These are phyloP conservation scores for Danielia oregonensis DNA, from an alignment of 805 yeast species.

Conservation along the genomic window DNA sequence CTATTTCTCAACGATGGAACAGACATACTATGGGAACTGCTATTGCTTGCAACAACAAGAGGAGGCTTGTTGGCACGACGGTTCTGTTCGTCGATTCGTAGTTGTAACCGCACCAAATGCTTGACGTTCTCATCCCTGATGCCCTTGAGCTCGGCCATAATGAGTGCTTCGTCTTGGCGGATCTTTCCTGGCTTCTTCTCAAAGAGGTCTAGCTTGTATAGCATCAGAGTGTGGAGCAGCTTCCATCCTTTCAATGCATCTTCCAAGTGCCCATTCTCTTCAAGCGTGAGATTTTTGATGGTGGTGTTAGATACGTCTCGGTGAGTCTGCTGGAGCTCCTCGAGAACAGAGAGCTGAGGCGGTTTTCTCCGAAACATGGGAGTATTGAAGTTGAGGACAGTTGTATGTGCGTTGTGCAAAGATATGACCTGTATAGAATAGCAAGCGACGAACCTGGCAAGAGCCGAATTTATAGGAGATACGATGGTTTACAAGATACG, in stretches of 20 bases:
- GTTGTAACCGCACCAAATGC: constrained; percentile 39
- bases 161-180: constrained; percentile 11
- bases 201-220: constrained; percentile 53
- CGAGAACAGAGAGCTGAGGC: constrained; percentile 46
- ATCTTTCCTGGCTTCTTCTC: constrained; percentile 36
- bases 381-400: not conserved
- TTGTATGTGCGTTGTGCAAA: too few species aligned
- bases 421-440: too few species aligned
- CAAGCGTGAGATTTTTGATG: constrained; percentile 53
- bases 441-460: too few species aligned
- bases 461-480: too few species aligned
- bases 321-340: constrained; percentile 57
- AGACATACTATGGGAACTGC: constrained; percentile 15
- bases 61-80: constrained; percentile 11
- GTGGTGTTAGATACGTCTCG: constrained; percentile 60
- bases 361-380: constrained; percentile 57
- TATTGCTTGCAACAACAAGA: constrained; percentile 8
- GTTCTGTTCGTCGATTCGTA: constrained; percentile 33
- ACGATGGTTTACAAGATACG: too few species aligned
- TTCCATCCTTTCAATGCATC: constrained; percentile 74
- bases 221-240: constrained; percentile 57
- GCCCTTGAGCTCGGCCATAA: constrained; percentile 26
- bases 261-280: constrained; percentile 48
- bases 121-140: constrained; percentile 42
- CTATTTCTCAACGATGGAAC: constrained; percentile 25